phyloP scores from a whole-genome alignment of 768 basidiomycete genomes.

The Termitomyces sp. region DNA sequence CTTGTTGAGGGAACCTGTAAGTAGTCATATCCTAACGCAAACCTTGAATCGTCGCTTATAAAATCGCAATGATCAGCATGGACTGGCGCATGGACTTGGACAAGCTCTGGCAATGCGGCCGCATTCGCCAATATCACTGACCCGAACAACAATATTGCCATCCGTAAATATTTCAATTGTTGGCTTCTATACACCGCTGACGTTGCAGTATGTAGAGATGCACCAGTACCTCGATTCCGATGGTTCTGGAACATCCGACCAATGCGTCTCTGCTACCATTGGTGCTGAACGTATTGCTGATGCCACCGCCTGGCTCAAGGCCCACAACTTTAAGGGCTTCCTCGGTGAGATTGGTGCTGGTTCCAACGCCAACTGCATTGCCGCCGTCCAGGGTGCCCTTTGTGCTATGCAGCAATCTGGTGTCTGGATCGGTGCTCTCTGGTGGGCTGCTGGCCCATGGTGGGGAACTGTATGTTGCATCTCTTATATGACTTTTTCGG shows the following conservation, averaged over 20 bases:
- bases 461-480: constrained; percentile 44
- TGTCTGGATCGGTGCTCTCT: constrained; percentile 51
- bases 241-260: constrained; percentile 49
- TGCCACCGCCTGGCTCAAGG: constrained; percentile 58
- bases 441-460: constrained; percentile 67
- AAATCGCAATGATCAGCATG: constrained; percentile 32
- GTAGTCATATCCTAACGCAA: constrained; percentile 6
- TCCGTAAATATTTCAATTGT: constrained; percentile 31
- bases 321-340: constrained; percentile 58
- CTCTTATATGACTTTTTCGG: not conserved
- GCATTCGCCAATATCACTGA: constrained; percentile 51
- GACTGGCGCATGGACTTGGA: constrained; percentile 64
- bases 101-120: constrained; percentile 50
- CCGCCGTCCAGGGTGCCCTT: constrained; percentile 50
- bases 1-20: constrained; percentile 42
- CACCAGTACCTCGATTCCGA: constrained; percentile 71
- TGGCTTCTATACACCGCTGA: not conserved
- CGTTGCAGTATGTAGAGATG: constrained; percentile 41
- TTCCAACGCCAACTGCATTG: constrained; percentile 39
- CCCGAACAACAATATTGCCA: constrained; percentile 59
- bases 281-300: constrained; percentile 52
- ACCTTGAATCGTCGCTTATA: constrained; percentile 3
- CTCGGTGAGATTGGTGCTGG: constrained; percentile 61
- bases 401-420: constrained; percentile 57
- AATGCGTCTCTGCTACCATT: constrained; percentile 57